phyloP scores from a whole-genome alignment of 169 alveolate genomes.

The Plasmodium cynomolgi region DNA sequence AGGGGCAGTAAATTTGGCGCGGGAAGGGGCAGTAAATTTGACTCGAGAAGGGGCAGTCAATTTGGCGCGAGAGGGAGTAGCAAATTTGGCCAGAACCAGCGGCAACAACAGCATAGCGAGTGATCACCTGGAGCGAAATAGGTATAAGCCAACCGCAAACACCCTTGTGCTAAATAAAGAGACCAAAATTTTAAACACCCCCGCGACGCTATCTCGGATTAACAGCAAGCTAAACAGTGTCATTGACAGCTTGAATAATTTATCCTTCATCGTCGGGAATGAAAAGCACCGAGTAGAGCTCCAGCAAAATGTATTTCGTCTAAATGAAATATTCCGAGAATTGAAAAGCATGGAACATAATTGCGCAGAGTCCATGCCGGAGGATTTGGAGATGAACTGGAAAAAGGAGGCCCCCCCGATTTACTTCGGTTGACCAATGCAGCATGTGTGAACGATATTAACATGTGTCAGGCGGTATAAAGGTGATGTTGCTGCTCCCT shows the following conservation, averaged over 20 bases:
- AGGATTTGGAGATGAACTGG: slow-evolving; percentile 10
- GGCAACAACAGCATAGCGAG: background rate
- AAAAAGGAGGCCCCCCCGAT: slow-evolving; percentile 17
- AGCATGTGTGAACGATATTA: background rate
- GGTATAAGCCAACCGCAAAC: slow-evolving; percentile 15
- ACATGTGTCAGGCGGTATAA: background rate
- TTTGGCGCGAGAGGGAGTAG: background rate
- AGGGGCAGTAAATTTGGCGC: background rate
- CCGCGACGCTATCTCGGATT: slow-evolving; percentile 2
- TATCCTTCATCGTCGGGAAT: slow-evolving; percentile 31
- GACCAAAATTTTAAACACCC: background rate
- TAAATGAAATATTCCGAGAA: slow-evolving; percentile 47
- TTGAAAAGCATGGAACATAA: slow-evolving; percentile 34
- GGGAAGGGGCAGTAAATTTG: background rate
- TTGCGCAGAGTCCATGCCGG: slow-evolving; percentile 6
- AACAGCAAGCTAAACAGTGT: slow-evolving; percentile 41
- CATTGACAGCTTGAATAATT: slow-evolving; percentile 47
- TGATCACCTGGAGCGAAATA: slow-evolving; percentile 12
- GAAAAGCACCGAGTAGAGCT: slow-evolving; percentile 21
- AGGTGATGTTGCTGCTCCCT: background rate
- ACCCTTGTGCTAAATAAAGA: background rate
- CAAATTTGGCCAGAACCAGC: background rate
- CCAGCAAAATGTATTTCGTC: slow-evolving; percentile 42
- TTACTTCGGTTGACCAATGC: slow-evolving; percentile 18
- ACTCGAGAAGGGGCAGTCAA: background rate